A percentile compares a stretch with the other conserved stretches of the same genome.
Conservation (phyloP, 2,329 filamentous ascomycete genomes). For the Hymenoscyphus infarciens region DNA sequence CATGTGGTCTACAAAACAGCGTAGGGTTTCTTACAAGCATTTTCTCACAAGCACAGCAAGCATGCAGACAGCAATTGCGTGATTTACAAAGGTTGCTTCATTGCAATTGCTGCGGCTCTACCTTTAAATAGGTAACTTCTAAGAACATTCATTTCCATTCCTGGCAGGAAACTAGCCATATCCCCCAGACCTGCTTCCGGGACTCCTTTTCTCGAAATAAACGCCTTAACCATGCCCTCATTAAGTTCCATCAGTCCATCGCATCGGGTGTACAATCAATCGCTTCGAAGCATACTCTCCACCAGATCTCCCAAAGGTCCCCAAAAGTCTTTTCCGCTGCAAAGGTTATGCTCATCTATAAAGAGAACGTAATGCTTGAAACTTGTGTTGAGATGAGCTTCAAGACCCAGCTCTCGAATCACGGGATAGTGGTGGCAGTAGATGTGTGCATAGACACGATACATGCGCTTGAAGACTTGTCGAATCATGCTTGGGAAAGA, state of each 20-base stretch:
- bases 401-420: constrained; percentile 87
- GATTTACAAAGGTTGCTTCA: background rate
- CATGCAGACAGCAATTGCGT: background rate
- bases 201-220: constrained; percentile 22
- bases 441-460: constrained; percentile 97
- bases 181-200: constrained; percentile 14
- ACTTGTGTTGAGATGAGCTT: constrained; percentile 96
- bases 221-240: constrained; percentile 27
- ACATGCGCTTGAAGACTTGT: constrained; percentile 98
- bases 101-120: constrained; percentile 13
- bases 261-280: constrained; percentile 39
- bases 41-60: background rate
- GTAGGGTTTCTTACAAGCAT: background rate
- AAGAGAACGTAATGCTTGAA: constrained; percentile 99
- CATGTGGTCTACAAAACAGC: background rate
- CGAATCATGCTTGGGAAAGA: constrained; percentile 83
- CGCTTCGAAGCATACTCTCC: constrained; percentile 95
- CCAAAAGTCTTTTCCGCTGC: constrained; percentile 95
- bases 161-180: constrained; percentile 8
- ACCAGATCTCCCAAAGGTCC: constrained; percentile 92
- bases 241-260: constrained; percentile 19
- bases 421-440: constrained; percentile 99
- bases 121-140: constrained; percentile 13
- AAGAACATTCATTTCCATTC: constrained; percentile 11
- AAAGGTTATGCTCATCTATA: constrained; percentile 91